These are phyloP conservation scores for Protomyces macrosporus DNA, from an alignment of 1,139 yeast genomes.

Conservation along the genomic window DNA sequence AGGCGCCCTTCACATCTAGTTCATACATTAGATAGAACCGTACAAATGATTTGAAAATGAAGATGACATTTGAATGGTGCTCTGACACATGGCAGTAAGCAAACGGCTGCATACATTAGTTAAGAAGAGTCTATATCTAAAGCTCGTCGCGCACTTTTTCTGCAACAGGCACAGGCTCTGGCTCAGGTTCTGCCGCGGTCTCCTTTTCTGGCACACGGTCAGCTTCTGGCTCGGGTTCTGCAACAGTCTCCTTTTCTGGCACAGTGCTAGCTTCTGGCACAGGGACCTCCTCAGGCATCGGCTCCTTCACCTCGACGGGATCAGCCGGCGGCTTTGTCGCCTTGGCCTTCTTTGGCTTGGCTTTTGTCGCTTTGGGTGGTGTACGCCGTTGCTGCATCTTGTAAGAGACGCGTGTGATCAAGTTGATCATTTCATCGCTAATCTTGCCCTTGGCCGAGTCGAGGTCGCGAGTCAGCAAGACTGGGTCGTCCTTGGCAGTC, in stretches of 20 bases:
- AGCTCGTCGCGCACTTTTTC: not conserved
- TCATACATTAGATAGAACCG: too few species aligned
- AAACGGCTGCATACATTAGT: not conserved
- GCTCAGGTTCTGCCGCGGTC: not conserved
- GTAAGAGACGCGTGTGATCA: conserved; percentile 4
- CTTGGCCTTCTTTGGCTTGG: not conserved
- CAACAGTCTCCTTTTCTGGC: not conserved
- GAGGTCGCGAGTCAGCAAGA: conserved; percentile 3
- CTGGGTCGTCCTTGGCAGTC: conserved; percentile 18
- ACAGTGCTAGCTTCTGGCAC: not conserved
- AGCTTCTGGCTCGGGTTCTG: not conserved
- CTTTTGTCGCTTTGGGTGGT: not conserved
- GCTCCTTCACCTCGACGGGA: not conserved
- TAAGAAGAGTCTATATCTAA: not conserved
- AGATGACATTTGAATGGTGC: too few species aligned
- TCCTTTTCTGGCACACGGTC: too few species aligned
- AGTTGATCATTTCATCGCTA: conserved; percentile 6
- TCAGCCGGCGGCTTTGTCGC: not conserved
- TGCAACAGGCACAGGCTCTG: conserved; percentile 1
- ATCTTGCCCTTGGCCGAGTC: not conserved
- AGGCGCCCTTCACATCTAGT: too few species aligned
- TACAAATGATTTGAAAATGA: too few species aligned
- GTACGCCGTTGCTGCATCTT: conserved; percentile 5
- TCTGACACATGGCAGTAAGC: too few species aligned
- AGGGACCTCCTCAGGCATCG: not conserved